Base-by-base conservation (phyloP, 257 asterid species). In the Fraxinus cuspidata region DNA sequence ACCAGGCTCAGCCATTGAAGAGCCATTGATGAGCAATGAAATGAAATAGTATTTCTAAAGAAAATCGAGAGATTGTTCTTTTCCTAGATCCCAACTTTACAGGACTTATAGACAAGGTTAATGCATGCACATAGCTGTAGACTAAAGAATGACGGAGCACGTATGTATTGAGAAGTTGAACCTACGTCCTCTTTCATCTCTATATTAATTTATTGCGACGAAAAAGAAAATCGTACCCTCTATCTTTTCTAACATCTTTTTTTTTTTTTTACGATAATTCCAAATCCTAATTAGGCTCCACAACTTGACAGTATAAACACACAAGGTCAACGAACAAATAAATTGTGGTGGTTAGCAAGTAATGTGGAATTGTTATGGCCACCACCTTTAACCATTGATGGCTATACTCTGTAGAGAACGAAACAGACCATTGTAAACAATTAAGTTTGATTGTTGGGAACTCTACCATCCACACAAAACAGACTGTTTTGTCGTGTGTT, bases 1-100 rank as follows among this genome's bases (percentile, higher is more conserved):
- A 91, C 88, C 16, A 91, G 84, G 85, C 89, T 90, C 15, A 93
- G 81, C 97, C 98, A 93, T 32, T 90, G 93, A 23, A 84, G 77
- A 69, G 88, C 79, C 96, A 93, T 88, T 47, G 56, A 42, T 42
- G 49, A 42, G 49, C 16, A 42, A 42, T 42, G 18, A 42, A 42
- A 42, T 42, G 49, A 42, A 10, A 31, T 31, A 12, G 49, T 42
- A 10, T 42, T 42, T 42, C 16, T 10, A 11, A 42, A 42, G 49
- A 42, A 42, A 42, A 42, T 42, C 9, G 49, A 42, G 49, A 2
- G 49, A 42, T 42, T 42, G 16, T 42, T 42, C 49, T 42, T 42
- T 42, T 42, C 49, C 16, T 42, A 42, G 49, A 42, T 2, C 49
- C 49, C 49, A 12, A 11, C 16, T 11, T 42, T 10, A 42, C 49